Conservation (phyloP, 2,329 filamentous ascomycete genomes). For the Pyrenophora graminea region DNA sequence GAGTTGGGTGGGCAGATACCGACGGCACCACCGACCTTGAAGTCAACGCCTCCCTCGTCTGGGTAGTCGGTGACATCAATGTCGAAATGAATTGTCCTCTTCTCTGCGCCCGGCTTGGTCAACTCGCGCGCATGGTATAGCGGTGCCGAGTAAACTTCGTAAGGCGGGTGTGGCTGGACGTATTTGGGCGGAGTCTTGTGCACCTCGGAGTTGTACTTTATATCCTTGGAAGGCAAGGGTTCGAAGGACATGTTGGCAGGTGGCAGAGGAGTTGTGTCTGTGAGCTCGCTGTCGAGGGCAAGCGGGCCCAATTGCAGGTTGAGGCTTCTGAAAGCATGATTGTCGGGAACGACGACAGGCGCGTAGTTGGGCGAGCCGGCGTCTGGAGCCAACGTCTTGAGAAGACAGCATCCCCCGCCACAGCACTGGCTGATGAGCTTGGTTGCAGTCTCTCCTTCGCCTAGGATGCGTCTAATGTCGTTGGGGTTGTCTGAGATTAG, state of each 20-base stretch:
- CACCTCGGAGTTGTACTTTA: conserved; percentile 49
- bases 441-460: conserved; percentile 59
- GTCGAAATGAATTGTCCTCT: conserved; percentile 96
- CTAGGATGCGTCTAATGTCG: conserved; percentile 63
- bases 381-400: conserved; percentile 58
- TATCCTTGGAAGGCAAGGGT: conserved; percentile 55
- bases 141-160: conserved; percentile 87
- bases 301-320: conserved; percentile 76
- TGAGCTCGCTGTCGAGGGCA: conserved; percentile 70
- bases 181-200: conserved; percentile 77
- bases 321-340: conserved; percentile 80
- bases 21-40: conserved; percentile 95
- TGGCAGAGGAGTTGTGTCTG: conserved; percentile 72
- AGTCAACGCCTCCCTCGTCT: conserved; percentile 80
- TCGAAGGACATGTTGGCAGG: conserved; percentile 74
- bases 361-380: conserved; percentile 49
- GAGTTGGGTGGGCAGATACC: conserved; percentile 91
- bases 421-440: conserved; percentile 66
- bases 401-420: conserved; percentile 67
- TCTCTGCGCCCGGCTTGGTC: conserved; percentile 86
- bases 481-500: conserved; percentile 64
- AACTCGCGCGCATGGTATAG: conserved; percentile 84
- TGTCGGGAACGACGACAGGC: conserved; percentile 69
- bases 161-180: conserved; percentile 92
- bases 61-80: conserved; percentile 96